A percentile compares a stretch with the other conserved stretches of the same genome.
Evolutionary conservation across 768 basidiomycete species (phyloP).

Genomic region (Leccinum subgranulosum): DNA sequence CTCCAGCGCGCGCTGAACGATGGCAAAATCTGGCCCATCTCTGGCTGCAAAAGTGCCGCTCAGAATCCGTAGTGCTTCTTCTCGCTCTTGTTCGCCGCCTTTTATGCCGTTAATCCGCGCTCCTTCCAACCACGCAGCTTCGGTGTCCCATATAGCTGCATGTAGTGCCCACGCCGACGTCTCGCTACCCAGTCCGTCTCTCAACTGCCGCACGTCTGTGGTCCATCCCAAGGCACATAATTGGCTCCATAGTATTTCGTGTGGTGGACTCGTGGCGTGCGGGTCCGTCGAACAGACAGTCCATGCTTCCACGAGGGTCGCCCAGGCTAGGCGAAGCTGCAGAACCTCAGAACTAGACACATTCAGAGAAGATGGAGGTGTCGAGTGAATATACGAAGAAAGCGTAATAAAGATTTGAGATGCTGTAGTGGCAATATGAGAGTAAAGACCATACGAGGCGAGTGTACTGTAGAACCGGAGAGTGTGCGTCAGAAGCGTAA

Average conservation of each 20-base stretch:
- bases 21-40: slow-evolving; percentile 30
- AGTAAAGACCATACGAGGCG: slow-evolving; percentile 75
- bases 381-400: slow-evolving; percentile 42
- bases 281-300: slow-evolving; percentile 85
- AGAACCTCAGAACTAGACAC: background rate
- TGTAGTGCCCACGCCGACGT: slow-evolving; percentile 30
- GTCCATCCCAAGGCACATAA: slow-evolving; percentile 77
- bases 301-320: slow-evolving; percentile 66
- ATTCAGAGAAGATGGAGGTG: slow-evolving; percentile 21
- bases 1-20: slow-evolving; percentile 38
- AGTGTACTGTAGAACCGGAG: slow-evolving; percentile 63
- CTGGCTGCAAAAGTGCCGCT: slow-evolving; percentile 38
- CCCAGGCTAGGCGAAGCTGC: slow-evolving; percentile 49
- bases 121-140: slow-evolving; percentile 75
- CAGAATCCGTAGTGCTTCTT: slow-evolving; percentile 33
- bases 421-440: slow-evolving; percentile 64
- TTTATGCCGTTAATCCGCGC: slow-evolving; percentile 64
- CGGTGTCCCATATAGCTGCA: slow-evolving; percentile 36
- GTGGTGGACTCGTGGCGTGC: slow-evolving; percentile 79
- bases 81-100: slow-evolving; percentile 64
- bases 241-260: slow-evolving; percentile 90
- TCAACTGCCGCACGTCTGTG: slow-evolving; percentile 47
- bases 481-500: slow-evolving; percentile 50
- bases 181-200: slow-evolving; percentile 31
- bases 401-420: slow-evolving; percentile 52